Evolutionary conservation across 192 early-diverging fungal genomes (phyloP), one percentile per base, ranked within the genome.

Genomic region (Linnemannia schmuckeri): DNA sequence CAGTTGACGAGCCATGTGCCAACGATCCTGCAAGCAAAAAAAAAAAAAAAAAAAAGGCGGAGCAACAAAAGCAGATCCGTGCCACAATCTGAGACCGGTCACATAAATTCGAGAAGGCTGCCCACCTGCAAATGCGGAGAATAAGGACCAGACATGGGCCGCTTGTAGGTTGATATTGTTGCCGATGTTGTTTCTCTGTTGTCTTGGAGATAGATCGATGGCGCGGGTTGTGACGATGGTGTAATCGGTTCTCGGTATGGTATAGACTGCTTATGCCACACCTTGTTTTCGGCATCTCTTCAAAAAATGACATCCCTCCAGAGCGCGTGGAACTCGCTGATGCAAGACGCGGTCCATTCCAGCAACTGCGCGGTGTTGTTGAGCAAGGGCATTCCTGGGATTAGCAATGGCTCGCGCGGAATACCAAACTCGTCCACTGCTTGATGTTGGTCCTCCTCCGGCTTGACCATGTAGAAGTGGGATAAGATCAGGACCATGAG

Each of bases 321-420:
- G 12, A 83, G 55, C 12, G 52, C 20, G 10, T 70, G 70, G 35
- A 83, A n/a, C 8, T 61, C 76, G 8, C 70, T 78, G 47, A 78
- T n/a, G 37, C 70, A 83, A 37, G 70, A 42, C 3, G 75, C 52
- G 15, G 68, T 84, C 82, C 82, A 84, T 35, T 84, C 82, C 40
- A 84, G 66, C 30, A 84, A 22, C 49, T 84, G 82, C 18, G 77
- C 82, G 8, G 77, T 38, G 52, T 79, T 84, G 74, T 84, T 84
- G 24, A 84, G 44, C 44, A 84, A 46, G 8, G 82, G 77, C 82
- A 84, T 75, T 40, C 82, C 82, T 35, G 82, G 73, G 46, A 84
- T 79, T 33, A 78, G 46, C 10, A 78, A 70, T 9, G 70, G 82
- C 20, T 84, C 82, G 15, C 71, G 18, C 20, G 68, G 47, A 30